Base-by-base conservation (phyloP, 2,329 filamentous ascomycete genomes). In the Colletotrichum tropicale region DNA sequence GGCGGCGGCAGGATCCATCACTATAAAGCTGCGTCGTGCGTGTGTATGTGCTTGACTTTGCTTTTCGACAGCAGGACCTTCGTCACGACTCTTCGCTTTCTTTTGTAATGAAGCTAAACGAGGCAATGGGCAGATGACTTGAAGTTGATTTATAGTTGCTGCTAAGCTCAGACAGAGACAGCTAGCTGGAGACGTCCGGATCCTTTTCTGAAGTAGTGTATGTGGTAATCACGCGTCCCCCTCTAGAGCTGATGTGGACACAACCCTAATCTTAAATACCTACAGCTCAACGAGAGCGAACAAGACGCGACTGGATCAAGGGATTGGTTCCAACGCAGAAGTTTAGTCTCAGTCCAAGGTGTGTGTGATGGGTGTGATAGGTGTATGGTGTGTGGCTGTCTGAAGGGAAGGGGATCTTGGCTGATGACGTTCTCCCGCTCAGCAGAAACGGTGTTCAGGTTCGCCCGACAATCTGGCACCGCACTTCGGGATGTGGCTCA, bases 181-280 rank as follows among this genome's bases (percentile, higher is more conserved):
- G 58, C 26, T 24, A 28, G 21, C 70, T 38, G 48, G 24, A 69
- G 69, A 36, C n/a, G 43, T 52, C 56, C 64, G 64, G 55, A 36
- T 34, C 55, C 58, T 26, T 24, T 43, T 58, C 55, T 67, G 32
- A 26, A 38, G 52, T 24, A n/a, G 38, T 48, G 38, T 52, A 13
- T 21, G 28, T 52, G n/a, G 10, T n/a, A 36, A 21, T 15, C 16
- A 52, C 43, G 43, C 13, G n/a, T 30, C 8, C n/a, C 58, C 56
- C 18, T 62, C 30, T 28, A 26, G 7, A 38, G 28, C 2, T 21
- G n/a, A 58, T 43, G 70, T n/a, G 72, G 56, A 68, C 43, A 36
- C 58, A 76, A 61, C 58, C 61, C 64, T 66, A 76, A 74, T 60
- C 70, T 76, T 76, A 76, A 73, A 69, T 76, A 73, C 58, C 36